Evolutionary conservation across 768 basidiomycete species (phyloP).

Genomic region (Boletus tylopilopsis): DNA sequence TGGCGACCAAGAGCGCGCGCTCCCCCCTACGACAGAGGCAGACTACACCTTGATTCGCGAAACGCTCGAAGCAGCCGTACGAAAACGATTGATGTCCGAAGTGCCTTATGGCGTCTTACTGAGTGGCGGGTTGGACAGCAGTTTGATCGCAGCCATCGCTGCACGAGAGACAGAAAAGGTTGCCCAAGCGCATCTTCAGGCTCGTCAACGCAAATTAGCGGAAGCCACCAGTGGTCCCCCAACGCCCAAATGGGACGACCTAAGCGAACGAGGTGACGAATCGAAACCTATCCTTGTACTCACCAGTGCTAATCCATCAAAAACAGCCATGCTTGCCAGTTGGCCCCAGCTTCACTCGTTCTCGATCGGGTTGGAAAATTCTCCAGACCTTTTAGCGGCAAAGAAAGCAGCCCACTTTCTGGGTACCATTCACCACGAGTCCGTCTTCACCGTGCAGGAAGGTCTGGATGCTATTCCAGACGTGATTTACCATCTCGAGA

Average conservation of each 20-base stretch:
- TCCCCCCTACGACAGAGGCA: slow-evolving; percentile 51
- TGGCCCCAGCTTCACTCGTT: slow-evolving; percentile 99
- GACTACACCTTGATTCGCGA: slow-evolving; percentile 73
- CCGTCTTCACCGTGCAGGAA: slow-evolving; percentile 97
- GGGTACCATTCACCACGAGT: slow-evolving; percentile 96
- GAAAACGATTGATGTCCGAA: slow-evolving; percentile 95
- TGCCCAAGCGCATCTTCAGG: slow-evolving; percentile 70
- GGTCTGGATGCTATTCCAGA: slow-evolving; percentile 96
- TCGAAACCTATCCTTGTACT: neutral
- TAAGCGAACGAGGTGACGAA: slow-evolving; percentile 54
- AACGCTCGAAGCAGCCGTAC: slow-evolving; percentile 85
- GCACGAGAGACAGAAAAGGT: slow-evolving; percentile 93
- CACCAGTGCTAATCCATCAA: slow-evolving; percentile 2
- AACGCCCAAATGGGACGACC: slow-evolving; percentile 44
- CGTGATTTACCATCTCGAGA: slow-evolving; percentile 97
- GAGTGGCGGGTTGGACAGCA: slow-evolving; percentile 93
- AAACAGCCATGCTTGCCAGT: slow-evolving; percentile 64
- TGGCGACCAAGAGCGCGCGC: slow-evolving; percentile 67
- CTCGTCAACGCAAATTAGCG: slow-evolving; percentile 57
- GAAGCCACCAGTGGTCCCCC: slow-evolving; percentile 53
- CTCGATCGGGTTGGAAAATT: slow-evolving; percentile 91
- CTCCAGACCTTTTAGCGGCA: slow-evolving; percentile 93
- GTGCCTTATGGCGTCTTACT: slow-evolving; percentile 97
- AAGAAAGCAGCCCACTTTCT: slow-evolving; percentile 90
- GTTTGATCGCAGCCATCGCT: slow-evolving; percentile 93